Evolutionary conservation across 306 rosid species (phyloP), one percentile per base, ranked within the genome.

Genomic region (Lithocarpus polystachyus): DNA sequence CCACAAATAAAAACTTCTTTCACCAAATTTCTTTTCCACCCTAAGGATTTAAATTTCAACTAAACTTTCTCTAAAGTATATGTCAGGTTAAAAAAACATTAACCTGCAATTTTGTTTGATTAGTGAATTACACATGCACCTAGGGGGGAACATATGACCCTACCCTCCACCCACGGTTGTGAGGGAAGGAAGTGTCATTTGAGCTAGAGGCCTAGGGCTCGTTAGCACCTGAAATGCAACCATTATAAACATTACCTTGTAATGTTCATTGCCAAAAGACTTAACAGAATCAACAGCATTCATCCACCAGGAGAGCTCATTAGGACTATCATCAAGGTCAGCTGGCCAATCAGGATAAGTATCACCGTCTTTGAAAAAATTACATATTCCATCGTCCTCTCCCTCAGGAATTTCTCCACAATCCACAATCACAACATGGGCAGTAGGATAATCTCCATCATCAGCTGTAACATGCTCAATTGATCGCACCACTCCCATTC

Each of bases 321-420:
- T 62, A 31, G 97, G 77, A 72, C 79, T 89, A 76, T 80, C 89
- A 72, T 89, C 92, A 24, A 94, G 90, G 82, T 94, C 98, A 78
- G 85, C 89, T 12, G 98, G 98, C 98, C 98, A 94, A 82, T 94
- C 98, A 28, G 97, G 96, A 82, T 84, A 89, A 35, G 84, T 77
- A 77, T 94, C 98, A 13, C 98, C 98, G 19, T 94, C 98, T 69
- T 92, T 92, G 83, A 92, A 94, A 75, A 94, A 89, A 80, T 92
- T 89, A 51, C 90, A 87, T 70, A 87, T 85, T 37, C 98, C 98
- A 78, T 92, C 98, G 74, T 92, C 92, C 73, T 69, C 89, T 56
- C 93, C 93, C 57, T 83, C 89, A 26, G 59, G 89, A 82, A 90
- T 89, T 84, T 92, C 97, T 73, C 98, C 98, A 86, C 91, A 92